phyloP scores from a whole-genome alignment of 495 filamentous ascomycete genomes.

The Penicillium ochrochloron region DNA sequence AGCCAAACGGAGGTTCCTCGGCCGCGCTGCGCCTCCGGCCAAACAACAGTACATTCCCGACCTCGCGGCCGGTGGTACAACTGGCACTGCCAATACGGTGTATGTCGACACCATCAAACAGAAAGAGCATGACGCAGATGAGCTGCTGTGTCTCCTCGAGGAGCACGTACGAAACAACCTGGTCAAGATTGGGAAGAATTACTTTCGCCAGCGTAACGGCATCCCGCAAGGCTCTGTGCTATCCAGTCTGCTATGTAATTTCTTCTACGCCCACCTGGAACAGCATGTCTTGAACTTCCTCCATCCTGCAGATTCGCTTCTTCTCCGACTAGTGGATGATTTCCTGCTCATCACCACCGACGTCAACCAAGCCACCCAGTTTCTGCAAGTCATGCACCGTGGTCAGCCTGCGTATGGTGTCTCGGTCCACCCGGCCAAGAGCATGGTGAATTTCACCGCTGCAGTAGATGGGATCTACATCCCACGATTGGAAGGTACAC shows the following conservation, averaged over 20 bases:
- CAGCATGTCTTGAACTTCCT: constrained; percentile 68
- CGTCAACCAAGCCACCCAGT: constrained; percentile 63
- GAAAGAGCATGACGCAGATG: constrained; percentile 54
- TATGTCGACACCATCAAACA: constrained; percentile 69
- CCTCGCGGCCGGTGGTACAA: constrained; percentile 50
- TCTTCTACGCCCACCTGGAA: constrained; percentile 92
- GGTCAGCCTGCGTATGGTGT: constrained; percentile 83
- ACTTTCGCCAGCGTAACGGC: constrained; percentile 83
- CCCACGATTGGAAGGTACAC: constrained; percentile 49
- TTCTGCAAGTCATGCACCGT: constrained; percentile 77
- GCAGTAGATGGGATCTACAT: constrained; percentile 59
- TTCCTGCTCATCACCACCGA: constrained; percentile 86
- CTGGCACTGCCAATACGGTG: constrained; percentile 63
- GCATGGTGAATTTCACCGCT: constrained; percentile 83
- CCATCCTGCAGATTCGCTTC: constrained; percentile 58
- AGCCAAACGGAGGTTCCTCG: constrained; percentile 66
- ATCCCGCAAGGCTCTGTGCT: constrained; percentile 93
- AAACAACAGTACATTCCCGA: constrained; percentile 60
- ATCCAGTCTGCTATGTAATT: constrained; percentile 86
- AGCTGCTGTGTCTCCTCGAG: constrained; percentile 70
- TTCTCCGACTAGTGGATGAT: constrained; percentile 87
- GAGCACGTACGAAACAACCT: constrained; percentile 83
- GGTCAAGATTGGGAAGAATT: constrained; percentile 87
- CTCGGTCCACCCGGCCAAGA: constrained; percentile 75
- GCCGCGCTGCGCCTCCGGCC: constrained; percentile 56